Evolutionary conservation across 2,329 filamentous ascomycete species (phyloP).

Genomic region (Bertia moriformis): DNA sequence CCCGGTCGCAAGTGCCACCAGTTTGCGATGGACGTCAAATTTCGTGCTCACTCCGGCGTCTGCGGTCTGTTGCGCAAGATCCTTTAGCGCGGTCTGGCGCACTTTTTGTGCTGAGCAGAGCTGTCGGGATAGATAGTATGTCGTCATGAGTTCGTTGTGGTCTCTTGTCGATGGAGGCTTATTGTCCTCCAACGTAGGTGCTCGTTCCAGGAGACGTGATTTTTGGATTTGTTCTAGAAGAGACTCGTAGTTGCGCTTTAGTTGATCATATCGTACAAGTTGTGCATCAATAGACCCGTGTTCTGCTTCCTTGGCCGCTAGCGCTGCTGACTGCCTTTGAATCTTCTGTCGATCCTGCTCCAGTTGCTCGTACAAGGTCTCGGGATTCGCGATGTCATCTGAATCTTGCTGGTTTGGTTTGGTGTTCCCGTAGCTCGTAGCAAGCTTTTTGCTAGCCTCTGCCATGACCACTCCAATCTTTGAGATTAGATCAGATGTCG

Average conservation of each 20-base stretch:
- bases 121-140: conserved; percentile 7
- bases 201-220: conserved; percentile 14
- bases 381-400: conserved; percentile 22
- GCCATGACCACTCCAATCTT: conserved; percentile 23
- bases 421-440: conserved; percentile 15
- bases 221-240: conserved; percentile 26
- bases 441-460: conserved; percentile 23
- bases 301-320: conserved; percentile 10
- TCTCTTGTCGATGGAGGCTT: not conserved
- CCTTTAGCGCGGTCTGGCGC: conserved; percentile 17
- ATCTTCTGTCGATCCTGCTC: conserved; percentile 26
- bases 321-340: conserved; percentile 17
- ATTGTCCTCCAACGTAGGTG: conserved; percentile 3
- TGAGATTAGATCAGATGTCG: conserved; percentile 20
- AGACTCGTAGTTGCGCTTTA: conserved; percentile 20
- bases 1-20: conserved; percentile 27
- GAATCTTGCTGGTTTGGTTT: conserved; percentile 18
- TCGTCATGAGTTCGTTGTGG: not conserved
- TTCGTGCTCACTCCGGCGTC: conserved; percentile 27
- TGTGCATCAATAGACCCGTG: conserved; percentile 18
- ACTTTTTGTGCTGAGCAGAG: conserved; percentile 15
- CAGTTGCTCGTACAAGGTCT: conserved; percentile 21
- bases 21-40: conserved; percentile 26
- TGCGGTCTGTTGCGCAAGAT: conserved; percentile 23
- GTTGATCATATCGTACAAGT: conserved; percentile 18